Evolutionary conservation across 1,284 basidiomycete species (phyloP).

Genomic region (Cutaneotrichosporon cavernicola): DNA sequence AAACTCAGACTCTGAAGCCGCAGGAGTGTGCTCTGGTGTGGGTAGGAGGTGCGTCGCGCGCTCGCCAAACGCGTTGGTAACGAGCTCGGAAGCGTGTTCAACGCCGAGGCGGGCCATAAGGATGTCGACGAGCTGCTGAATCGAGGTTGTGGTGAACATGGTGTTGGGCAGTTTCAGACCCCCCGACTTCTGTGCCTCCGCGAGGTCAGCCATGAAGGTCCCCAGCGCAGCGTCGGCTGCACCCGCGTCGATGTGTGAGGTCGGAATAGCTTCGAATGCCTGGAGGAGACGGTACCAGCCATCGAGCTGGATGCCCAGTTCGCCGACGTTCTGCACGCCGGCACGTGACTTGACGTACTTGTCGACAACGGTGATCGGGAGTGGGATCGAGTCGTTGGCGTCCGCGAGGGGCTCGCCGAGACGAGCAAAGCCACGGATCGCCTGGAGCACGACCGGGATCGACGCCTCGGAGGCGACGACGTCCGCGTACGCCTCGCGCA

Average conservation of each 20-base stretch:
- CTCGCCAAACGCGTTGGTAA: slow-evolving; percentile 30
- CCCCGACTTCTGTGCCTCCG: slow-evolving; percentile 23
- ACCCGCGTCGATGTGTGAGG: slow-evolving; percentile 22
- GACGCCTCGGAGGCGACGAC: slow-evolving; percentile 18
- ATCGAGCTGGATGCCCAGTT: slow-evolving; percentile 11
- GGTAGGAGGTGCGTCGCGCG: slow-evolving; percentile 27
- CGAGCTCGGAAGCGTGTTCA: slow-evolving; percentile 36
- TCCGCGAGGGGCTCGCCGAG: slow-evolving; percentile 18
- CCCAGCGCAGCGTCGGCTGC: slow-evolving; percentile 55
- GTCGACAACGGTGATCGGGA: slow-evolving; percentile 27
- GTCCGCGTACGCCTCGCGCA: slow-evolving; percentile 7
- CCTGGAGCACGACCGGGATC: slow-evolving; percentile 18
- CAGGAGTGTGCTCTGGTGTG: slow-evolving; percentile 20
- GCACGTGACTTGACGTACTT: slow-evolving; percentile 26
- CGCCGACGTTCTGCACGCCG: background rate
- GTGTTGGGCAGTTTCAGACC: slow-evolving; percentile 48
- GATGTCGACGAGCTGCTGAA: slow-evolving; percentile 36
- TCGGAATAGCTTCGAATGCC: slow-evolving; percentile 12
- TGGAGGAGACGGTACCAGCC: slow-evolving; percentile 27
- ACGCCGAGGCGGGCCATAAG: slow-evolving; percentile 38
- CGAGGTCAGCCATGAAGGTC: slow-evolving; percentile 56
- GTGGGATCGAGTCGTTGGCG: slow-evolving; percentile 4
- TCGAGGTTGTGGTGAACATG: slow-evolving; percentile 39
- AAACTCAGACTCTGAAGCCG: slow-evolving; percentile 18
- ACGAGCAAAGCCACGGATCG: slow-evolving; percentile 22